phyloP scores from a whole-genome alignment of 2,329 filamentous ascomycete species.

The Pseudogymnoascus sp. region DNA sequence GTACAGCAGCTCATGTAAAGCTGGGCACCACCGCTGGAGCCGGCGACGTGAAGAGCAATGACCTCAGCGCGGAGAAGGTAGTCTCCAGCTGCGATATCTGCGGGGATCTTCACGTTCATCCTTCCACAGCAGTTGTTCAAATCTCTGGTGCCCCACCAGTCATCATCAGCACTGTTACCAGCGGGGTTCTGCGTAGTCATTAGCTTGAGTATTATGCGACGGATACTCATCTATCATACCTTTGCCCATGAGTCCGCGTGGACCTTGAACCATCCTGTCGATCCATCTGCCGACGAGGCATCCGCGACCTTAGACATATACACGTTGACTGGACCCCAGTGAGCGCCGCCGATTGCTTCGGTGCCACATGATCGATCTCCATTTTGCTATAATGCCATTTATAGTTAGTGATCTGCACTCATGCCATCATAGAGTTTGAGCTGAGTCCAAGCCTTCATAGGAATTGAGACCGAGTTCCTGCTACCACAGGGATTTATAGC shows the following conservation, averaged over 20 bases:
- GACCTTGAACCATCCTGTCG: constrained; percentile 45
- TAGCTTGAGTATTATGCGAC: not conserved
- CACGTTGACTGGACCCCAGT: constrained; percentile 46
- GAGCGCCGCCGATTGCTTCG: constrained; percentile 45
- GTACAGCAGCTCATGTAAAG: constrained; percentile 39
- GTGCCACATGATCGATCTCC: constrained; percentile 38
- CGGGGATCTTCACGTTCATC: constrained; percentile 18
- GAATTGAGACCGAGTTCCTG: not conserved
- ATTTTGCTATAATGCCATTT: constrained; percentile 28
- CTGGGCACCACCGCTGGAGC: constrained; percentile 31
- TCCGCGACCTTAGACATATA: constrained; percentile 44
- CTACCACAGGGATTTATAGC: not conserved
- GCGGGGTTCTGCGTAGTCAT: not conserved
- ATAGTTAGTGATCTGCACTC: not conserved
- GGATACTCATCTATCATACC: not conserved
- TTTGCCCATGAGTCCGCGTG: constrained; percentile 37
- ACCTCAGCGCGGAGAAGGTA: constrained; percentile 20
- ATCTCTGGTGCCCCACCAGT: not conserved
- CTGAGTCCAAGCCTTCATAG: no score
- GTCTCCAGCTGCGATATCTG: constrained; percentile 5
- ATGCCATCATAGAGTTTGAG: not conserved
- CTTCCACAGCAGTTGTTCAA: constrained; percentile 31
- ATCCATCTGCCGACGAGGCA: constrained; percentile 36
- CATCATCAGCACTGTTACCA: not conserved
- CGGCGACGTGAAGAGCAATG: constrained; percentile 28